These are phyloP conservation scores for Leptographium wingfieldii DNA, from an alignment of 2,329 filamentous ascomycete genomes.

Conservation along the genomic window DNA sequence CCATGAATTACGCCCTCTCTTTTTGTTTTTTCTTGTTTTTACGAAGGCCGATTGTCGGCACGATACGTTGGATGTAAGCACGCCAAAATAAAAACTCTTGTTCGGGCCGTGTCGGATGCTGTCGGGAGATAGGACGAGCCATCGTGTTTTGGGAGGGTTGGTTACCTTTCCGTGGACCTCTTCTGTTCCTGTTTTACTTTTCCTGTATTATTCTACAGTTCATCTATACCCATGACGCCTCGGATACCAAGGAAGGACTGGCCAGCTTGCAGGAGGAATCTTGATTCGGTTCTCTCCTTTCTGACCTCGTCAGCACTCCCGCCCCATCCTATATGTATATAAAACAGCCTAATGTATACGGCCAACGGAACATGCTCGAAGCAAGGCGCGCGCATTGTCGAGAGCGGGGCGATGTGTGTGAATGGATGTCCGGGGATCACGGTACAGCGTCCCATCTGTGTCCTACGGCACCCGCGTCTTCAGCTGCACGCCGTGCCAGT, in stretches of 20 bases:
- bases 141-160: background rate
- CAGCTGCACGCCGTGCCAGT: constrained; percentile 74
- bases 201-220: background rate
- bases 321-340: no score
- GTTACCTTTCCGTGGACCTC: background rate
- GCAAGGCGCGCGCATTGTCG: no score
- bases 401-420: no score
- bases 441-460: background rate
- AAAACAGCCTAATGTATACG: no score
- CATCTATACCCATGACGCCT: background rate
- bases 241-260: no score
- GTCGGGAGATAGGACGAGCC: background rate
- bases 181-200: background rate
- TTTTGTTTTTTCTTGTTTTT: no score
- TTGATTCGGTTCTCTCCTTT: no score
- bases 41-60: no score
- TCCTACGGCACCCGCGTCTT: constrained; percentile 46
- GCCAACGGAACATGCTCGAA: no score
- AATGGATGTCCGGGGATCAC: background rate
- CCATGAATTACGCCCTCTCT: no score
- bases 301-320: no score
- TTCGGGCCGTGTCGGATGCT: background rate
- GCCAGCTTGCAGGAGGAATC: no score
- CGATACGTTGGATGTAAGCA: background rate
- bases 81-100: background rate